Percentiles rank a stretch among this genome's conserved stretches.
These are phyloP conservation scores for Marasmius fiardii DNA, from an alignment of 1,284 basidiomycete species.

Conservation along the genomic window DNA sequence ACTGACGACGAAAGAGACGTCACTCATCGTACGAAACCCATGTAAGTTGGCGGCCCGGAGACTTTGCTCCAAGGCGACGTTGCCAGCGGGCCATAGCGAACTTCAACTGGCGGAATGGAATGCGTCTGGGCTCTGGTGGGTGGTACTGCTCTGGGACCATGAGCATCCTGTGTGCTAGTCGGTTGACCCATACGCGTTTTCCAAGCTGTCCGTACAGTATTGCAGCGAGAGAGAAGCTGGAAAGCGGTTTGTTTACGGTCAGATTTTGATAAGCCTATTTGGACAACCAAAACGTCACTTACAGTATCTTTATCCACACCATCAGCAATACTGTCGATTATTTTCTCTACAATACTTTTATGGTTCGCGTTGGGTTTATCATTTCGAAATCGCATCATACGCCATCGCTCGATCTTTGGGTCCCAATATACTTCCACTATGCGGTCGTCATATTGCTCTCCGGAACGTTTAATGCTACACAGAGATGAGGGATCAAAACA, in stretches of 20 bases:
- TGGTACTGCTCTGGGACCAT: slow-evolving; percentile 12
- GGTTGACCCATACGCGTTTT: slow-evolving; percentile 53
- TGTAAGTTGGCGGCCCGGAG: slow-evolving; percentile 54
- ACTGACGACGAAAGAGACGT: too few species aligned
- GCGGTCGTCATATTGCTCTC: slow-evolving; percentile 90
- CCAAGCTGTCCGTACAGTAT: slow-evolving; percentile 64
- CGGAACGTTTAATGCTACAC: slow-evolving; percentile 76
- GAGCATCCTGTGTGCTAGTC: slow-evolving; percentile 10
- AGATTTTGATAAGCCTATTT: not conserved
- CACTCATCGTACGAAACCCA: slow-evolving; percentile 62
- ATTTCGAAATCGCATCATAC: slow-evolving; percentile 87
- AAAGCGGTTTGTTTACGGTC: slow-evolving; percentile 3
- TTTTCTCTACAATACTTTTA: slow-evolving; percentile 76
- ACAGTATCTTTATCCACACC: slow-evolving; percentile 87
- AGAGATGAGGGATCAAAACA: slow-evolving; percentile 11
- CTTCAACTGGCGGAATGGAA: slow-evolving; percentile 27
- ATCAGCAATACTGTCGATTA: slow-evolving; percentile 85
- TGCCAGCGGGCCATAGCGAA: slow-evolving; percentile 64
- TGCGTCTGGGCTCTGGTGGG: slow-evolving; percentile 6
- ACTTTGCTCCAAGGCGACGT: slow-evolving; percentile 69
- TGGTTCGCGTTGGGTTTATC: slow-evolving; percentile 93
- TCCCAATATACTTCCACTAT: slow-evolving; percentile 96
- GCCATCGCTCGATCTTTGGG: slow-evolving; percentile 62
- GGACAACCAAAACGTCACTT: slow-evolving; percentile 23
- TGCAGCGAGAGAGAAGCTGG: slow-evolving; percentile 62